Evolutionary conservation across 192 early-diverging fungal genomes (phyloP).

Genomic region (Spizellomyces sp.): DNA sequence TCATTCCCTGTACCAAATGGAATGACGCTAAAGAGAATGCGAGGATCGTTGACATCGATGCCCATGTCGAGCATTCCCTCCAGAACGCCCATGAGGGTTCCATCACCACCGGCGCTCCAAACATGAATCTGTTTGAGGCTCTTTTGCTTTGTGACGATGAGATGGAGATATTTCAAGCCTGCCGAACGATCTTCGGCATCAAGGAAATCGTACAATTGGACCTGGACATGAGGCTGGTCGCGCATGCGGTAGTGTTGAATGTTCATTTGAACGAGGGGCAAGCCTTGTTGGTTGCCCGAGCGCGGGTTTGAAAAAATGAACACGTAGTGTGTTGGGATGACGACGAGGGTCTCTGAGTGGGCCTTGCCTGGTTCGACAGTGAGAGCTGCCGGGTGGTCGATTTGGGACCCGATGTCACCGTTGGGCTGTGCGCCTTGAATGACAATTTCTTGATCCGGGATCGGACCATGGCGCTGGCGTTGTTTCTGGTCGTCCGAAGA

Average conservation of each 20-base stretch:
- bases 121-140: constrained; percentile 61
- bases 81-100: constrained; percentile 72
- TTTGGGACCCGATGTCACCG: neutral
- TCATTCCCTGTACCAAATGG: constrained; percentile 81
- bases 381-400: neutral
- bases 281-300: constrained; percentile 70
- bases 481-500: no score
- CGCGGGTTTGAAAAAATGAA: constrained; percentile 80
- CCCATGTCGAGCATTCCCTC: constrained; percentile 62
- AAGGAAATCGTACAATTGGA: constrained; percentile 73
- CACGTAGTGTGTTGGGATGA: constrained; percentile 57
- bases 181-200: constrained; percentile 54
- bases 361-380: neutral
- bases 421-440: neutral
- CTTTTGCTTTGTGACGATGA: constrained; percentile 50
- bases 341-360: constrained; percentile 9
- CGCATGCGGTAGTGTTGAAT: constrained; percentile 70
- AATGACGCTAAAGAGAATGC: constrained; percentile 52
- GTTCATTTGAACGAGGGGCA: constrained; percentile 58
- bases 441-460: neutral
- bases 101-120: constrained; percentile 79
- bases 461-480: no score
- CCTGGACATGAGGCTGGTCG: constrained; percentile 65
- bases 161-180: constrained; percentile 62
- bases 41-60: constrained; percentile 55